Evolutionary conservation across 2,329 filamentous ascomycete genomes (phyloP).

Genomic region (Amylocarpus encephaloides): DNA sequence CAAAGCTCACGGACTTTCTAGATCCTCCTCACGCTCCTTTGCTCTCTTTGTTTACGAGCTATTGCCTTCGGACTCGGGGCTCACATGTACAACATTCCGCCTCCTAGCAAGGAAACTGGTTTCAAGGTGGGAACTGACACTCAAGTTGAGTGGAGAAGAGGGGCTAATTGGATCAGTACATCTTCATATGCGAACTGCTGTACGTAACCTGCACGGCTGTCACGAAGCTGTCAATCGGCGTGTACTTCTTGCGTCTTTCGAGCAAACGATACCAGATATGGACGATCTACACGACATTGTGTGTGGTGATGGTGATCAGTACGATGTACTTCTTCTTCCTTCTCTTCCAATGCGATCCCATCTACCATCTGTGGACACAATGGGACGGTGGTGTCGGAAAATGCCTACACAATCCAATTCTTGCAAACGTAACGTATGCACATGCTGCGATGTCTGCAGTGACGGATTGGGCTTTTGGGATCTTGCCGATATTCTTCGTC

Average conservation of each 20-base stretch:
- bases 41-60: slow-evolving; percentile 20
- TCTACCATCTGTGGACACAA: slow-evolving; percentile 34
- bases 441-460: slow-evolving; percentile 25
- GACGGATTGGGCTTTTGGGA: slow-evolving; percentile 29
- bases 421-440: slow-evolving; percentile 29
- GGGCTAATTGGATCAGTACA: slow-evolving; percentile 7
- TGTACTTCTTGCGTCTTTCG: slow-evolving; percentile 27
- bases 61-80: slow-evolving; percentile 26
- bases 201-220: slow-evolving; percentile 27
- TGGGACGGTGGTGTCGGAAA: slow-evolving; percentile 27
- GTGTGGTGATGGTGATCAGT: slow-evolving; percentile 21
- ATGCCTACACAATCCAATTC: slow-evolving; percentile 27
- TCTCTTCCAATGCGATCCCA: slow-evolving; percentile 27
- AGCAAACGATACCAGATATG: slow-evolving; percentile 23
- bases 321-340: slow-evolving; percentile 29
- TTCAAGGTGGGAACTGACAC: slow-evolving; percentile 21
- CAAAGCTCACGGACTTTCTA: slow-evolving; percentile 1
- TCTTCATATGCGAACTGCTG: slow-evolving; percentile 29
- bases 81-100: slow-evolving; percentile 24
- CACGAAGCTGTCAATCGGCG: slow-evolving; percentile 27
- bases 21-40: slow-evolving; percentile 25
- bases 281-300: slow-evolving; percentile 21
- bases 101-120: slow-evolving; percentile 14
- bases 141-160: too few relatives aligned
- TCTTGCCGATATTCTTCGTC: slow-evolving; percentile 28